phyloP scores from a whole-genome alignment of 495 filamentous ascomycete genomes.

The Hypoxylon fuscum region DNA sequence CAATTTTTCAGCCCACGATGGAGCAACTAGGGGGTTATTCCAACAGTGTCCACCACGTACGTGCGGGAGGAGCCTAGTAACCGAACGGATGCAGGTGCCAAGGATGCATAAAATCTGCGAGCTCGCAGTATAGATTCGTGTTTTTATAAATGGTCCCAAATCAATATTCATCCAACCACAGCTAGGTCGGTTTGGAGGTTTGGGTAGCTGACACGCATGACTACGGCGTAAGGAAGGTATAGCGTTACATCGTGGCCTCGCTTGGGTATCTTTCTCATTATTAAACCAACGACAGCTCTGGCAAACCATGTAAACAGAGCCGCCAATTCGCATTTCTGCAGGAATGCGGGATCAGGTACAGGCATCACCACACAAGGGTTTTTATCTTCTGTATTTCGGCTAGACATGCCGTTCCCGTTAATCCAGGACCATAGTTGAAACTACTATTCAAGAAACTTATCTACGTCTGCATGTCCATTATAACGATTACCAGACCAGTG shows the following conservation, averaged over 20 bases:
- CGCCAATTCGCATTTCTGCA: constrained; percentile 17
- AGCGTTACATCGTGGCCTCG: constrained; percentile 27
- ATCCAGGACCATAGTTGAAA: not conserved
- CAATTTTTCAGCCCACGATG: constrained; percentile 13
- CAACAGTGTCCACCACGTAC: constrained; percentile 9
- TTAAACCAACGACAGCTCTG: constrained; percentile 16
- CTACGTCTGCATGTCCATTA: not conserved
- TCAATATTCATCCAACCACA: not conserved
- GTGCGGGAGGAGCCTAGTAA: constrained; percentile 4
- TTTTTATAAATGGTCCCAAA: not conserved
- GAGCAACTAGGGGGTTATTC: constrained; percentile 2
- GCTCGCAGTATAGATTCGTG: constrained; percentile 3
- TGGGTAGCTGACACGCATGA: constrained; percentile 18
- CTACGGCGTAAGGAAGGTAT: constrained; percentile 9
- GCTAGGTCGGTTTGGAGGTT: not conserved
- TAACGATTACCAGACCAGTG: too few relatives aligned
- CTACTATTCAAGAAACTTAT: not conserved
- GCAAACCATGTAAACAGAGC: constrained; percentile 20
- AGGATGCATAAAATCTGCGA: constrained; percentile 9
- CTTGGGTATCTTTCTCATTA: constrained; percentile 11
- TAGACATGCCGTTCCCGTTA: not conserved
- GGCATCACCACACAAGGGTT: not conserved
- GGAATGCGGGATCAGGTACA: constrained; percentile 35
- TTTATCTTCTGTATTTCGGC: constrained; percentile 6
- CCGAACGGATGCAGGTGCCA: constrained; percentile 17